Evolutionary conservation across 192 early-diverging fungal genomes (phyloP), one percentile per base, ranked within the genome.

Genomic region (Jimgerdemannia flammicorona): DNA sequence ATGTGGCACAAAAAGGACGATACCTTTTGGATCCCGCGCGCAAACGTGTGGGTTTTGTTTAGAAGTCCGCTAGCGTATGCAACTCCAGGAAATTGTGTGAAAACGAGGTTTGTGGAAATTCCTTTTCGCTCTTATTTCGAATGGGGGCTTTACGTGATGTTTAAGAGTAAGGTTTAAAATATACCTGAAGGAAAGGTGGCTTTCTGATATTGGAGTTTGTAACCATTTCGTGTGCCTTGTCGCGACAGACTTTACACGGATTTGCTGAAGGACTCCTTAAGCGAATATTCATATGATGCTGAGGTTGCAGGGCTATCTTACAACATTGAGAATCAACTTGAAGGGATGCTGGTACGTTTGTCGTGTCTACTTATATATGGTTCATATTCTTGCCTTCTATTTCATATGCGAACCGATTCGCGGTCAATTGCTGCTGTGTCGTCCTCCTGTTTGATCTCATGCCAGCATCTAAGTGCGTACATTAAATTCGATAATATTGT

Each of bases 1-100:
- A 77, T 98, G 78, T 99, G 97, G 97, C 90, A 95, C 80, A 97
- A 97, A 80, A 94, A 93, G 74, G 97, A 99, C 83, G 95, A 97
- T 79, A 93, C 87, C 3, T 99, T 96, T 75, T 92, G 90, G 86
- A 87, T 96, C 19, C 98, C 98, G 44, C 94, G 96, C 74, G 94
- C 92, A 70, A 90, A 92, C 73, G 82, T 94, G 67, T 91, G 86
- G 72, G 88, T 98, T 64, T 80, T 86, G 66, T 85, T 91, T 67
- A 84, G 85, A 67, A 94, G 88, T 17, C 96, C 94, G n/a, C 76
- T 92, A 17, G 87, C 90, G 0, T 94, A 97, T 80, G 86, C 90
- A 29, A 90, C 90, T 20, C 94, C 94, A 14, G 80, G 85, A 64
- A 89, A 89, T 72, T 92, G 88, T 73, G 91, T 95, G 43, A 86